Evolutionary conservation across 306 rosid species (phyloP).

Genomic region (Chamaecrista fasciculata): DNA sequence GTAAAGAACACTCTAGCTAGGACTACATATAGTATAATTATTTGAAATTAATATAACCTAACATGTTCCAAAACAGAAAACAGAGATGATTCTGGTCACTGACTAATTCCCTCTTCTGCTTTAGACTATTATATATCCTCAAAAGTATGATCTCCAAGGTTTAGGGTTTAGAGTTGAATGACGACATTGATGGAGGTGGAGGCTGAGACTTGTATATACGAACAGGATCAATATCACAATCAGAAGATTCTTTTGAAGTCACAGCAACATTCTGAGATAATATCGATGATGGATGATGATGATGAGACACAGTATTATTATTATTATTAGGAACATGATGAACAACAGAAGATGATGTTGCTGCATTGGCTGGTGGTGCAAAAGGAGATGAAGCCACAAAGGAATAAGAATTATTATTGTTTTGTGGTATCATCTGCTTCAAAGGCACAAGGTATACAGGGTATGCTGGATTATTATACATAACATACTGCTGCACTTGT

Average conservation of each 20-base stretch:
- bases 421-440: conserved; percentile 40
- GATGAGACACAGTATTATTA: no score
- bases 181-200: conserved; percentile 46
- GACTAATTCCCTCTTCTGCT: no score
- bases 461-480: conserved; percentile 35
- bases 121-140: no score
- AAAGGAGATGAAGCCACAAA: conserved; percentile 23
- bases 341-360: neutral
- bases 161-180: neutral
- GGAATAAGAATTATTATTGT: conserved; percentile 31
- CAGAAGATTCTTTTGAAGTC: conserved; percentile 35
- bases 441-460: conserved; percentile 44
- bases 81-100: no score
- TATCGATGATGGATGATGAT: no score
- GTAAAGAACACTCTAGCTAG: no score
- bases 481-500: conserved; percentile 7
- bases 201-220: conserved; percentile 75
- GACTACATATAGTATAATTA: no score
- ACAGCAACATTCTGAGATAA: conserved; percentile 23
- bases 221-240: conserved; percentile 36
- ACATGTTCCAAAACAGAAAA: no score
- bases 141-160: no score
- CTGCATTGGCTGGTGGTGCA: conserved; percentile 9
- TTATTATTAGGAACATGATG: conserved; percentile 9
- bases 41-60: no score